phyloP scores from a whole-genome alignment of 257 asterid genomes.

The Solanum etuberosum region DNA sequence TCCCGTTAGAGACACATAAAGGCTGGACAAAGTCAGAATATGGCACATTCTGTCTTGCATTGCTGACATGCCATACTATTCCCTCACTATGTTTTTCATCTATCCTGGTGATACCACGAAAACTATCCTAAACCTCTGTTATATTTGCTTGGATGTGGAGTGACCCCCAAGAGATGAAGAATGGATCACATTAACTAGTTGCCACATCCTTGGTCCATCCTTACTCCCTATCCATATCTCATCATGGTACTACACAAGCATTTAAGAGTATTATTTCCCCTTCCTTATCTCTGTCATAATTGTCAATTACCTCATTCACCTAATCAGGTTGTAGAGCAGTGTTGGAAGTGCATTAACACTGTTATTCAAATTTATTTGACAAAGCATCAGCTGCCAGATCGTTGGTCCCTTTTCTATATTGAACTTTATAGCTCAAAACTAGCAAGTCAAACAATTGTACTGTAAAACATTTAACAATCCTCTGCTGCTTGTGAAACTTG shows the following conservation, averaged over 20 bases:
- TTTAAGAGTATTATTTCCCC: not conserved
- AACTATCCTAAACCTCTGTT: not conserved
- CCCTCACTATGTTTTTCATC: not conserved
- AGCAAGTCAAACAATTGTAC: not conserved
- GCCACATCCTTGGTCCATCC: not conserved
- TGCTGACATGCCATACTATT: not conserved
- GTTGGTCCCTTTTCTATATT: not conserved
- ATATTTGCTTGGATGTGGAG: not conserved
- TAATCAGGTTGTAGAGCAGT: not conserved
- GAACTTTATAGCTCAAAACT: not conserved
- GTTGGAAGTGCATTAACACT: not conserved
- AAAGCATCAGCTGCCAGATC: not conserved
- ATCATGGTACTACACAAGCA: not conserved
- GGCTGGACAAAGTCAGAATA: not conserved
- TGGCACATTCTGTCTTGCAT: not conserved
- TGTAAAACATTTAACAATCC: not conserved
- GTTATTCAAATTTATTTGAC: not conserved
- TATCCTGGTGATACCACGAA: not conserved
- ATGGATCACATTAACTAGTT: not conserved
- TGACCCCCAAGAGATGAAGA: not conserved
- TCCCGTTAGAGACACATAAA: not conserved
- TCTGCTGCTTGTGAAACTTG: not conserved
- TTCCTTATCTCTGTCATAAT: not conserved
- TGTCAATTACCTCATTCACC: not conserved
- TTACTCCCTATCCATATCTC: not conserved